Conservation (phyloP, 306 rosid genomes). For the Phaseolus lunatus region DNA sequence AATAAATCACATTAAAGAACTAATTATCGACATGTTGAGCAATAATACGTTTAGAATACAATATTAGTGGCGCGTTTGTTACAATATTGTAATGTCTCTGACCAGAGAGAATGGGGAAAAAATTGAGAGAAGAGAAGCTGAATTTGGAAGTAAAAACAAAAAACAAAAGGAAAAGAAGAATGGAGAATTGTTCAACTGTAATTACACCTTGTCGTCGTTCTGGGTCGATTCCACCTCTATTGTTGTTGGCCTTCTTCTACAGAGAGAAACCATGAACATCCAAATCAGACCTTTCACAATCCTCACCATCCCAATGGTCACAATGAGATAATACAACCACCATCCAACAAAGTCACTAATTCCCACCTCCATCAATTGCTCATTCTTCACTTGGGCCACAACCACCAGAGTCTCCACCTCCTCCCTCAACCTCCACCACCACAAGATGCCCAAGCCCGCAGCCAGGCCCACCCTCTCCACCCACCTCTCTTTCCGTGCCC, state of each 20-base stretch:
- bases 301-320: slow-evolving; percentile 80
- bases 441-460: slow-evolving; percentile 60
- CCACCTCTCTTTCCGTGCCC: slow-evolving; percentile 63
- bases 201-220: slow-evolving; percentile 62
- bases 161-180: neutral
- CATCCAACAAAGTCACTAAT: slow-evolving; percentile 71
- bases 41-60: slow-evolving; percentile 20
- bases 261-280: slow-evolving; percentile 57
- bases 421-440: slow-evolving; percentile 93
- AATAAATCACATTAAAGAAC: slow-evolving; percentile 1
- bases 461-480: slow-evolving; percentile 65
- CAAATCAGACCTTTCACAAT: slow-evolving; percentile 68
- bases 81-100: slow-evolving; percentile 33
- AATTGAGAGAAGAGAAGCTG: neutral
- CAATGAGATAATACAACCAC: slow-evolving; percentile 83
- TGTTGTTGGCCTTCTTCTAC: slow-evolving; percentile 42
- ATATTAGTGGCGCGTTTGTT: slow-evolving; percentile 25
- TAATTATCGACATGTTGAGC: slow-evolving; percentile 29
- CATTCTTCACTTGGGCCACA: slow-evolving; percentile 58
- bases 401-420: slow-evolving; percentile 76
- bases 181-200: slow-evolving; percentile 35
- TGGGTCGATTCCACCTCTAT: slow-evolving; percentile 4
- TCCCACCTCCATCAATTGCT: slow-evolving; percentile 56
- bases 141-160: neutral
- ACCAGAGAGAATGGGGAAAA: slow-evolving; percentile 20